Evolutionary conservation across 179 eudicot species (phyloP), one percentile per base, ranked within the genome.

Genomic region (Heliamphora pulchella): DNA sequence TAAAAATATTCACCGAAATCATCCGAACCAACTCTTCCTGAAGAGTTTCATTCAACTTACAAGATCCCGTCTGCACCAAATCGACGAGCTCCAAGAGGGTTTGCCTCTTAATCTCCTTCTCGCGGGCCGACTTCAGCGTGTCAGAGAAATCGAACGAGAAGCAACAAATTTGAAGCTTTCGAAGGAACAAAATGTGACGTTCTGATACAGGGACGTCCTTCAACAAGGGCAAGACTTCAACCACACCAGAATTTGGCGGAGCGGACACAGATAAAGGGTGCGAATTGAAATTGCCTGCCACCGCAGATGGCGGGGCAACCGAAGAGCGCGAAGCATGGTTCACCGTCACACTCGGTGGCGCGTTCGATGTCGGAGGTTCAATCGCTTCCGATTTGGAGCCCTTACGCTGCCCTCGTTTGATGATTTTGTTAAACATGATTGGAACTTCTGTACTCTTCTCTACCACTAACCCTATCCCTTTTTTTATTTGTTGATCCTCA

Each of bases 281-380:
- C 8, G 68, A 47, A 18, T 73, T 73, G 73, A 44, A 31, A 2
- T 17, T n/a, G 57, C 31, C 31, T 31, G 57, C 20, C 48, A 7
- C 53, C 9, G 75, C 18, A 1, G 68, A 55, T 8, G 80, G 77
- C 58, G 81, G 63, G 0, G 75, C 41, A 18, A 54, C 55, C 15
- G 86, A 61, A 5, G 75, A 15, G 11, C 83, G 81, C 7, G 87
- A 84, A 18, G 87, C 87, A 58, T 84, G 87, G 81, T 84, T 85
- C 8, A 85, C 85, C 3, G 75, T 80, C n/a, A 82, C 87, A 53
- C 58, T 70, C 0, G 83, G 71, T 1, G 75, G 47, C 0, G 72
- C 46, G 6, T 8, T 17, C 15, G 84, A 71, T 18, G 81, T 48
- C 50, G 87, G 87, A 10, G 81, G 78, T 62, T 82, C 87, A 71